Percentiles rank a stretch among this genome's conserved stretches.
Conservation (phyloP, 805 yeast genomes). For the Candida cerambycidarum region DNA sequence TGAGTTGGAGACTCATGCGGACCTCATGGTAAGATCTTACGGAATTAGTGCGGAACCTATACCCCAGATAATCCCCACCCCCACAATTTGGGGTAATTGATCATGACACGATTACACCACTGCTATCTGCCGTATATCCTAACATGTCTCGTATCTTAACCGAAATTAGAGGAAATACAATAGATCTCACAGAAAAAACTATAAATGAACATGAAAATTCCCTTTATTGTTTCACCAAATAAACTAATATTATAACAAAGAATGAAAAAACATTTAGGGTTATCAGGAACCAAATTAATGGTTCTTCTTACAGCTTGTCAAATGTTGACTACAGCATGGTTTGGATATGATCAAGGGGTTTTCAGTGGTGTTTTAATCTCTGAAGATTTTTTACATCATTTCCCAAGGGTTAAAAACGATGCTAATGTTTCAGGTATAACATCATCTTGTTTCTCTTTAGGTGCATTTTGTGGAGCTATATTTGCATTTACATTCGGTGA, state of each 20-base stretch:
- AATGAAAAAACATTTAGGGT: conserved; percentile 15
- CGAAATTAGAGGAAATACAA: background rate
- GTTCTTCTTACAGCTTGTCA: conserved; percentile 12
- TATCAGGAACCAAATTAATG: conserved; percentile 13
- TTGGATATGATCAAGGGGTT: conserved; percentile 17
- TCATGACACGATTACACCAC: conserved; percentile 1
- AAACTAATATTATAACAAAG: background rate
- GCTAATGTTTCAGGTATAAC: conserved; percentile 15
- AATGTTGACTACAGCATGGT: conserved; percentile 15
- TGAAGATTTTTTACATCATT: conserved; percentile 14
- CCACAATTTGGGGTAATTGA: conserved; percentile 6
- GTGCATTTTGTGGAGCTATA: conserved; percentile 50
- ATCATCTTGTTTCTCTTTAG: conserved; percentile 39
- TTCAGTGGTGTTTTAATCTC: conserved; percentile 15
- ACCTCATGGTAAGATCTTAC: too few relatives aligned
- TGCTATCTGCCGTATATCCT: background rate
- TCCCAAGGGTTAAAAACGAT: conserved; percentile 12
- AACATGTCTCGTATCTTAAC: background rate
- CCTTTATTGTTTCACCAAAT: background rate
- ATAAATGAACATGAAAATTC: conserved; percentile 2
- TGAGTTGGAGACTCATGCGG: too few relatives aligned
- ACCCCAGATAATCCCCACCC: conserved; percentile 5
- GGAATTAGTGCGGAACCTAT: background rate
- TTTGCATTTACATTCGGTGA: conserved; percentile 42
- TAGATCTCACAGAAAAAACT: background rate